Evolutionary conservation across 2,329 filamentous ascomycete species (phyloP).

Genomic region (Cadophora malorum): DNA sequence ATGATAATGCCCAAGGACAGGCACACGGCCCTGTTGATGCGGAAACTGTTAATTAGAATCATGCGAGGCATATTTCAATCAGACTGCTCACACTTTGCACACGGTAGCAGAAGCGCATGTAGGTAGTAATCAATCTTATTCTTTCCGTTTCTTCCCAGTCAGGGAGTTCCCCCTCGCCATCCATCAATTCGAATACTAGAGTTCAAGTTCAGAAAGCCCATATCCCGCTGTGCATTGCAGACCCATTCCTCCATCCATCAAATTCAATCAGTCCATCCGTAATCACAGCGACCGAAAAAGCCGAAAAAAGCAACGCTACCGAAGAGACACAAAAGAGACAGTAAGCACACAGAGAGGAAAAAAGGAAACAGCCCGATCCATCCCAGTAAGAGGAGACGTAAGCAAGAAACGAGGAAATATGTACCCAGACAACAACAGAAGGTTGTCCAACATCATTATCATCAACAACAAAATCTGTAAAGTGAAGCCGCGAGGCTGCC

Average conservation of each 20-base stretch:
- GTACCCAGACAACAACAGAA: slow-evolving; percentile 19
- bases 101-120: neutral
- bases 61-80: neutral
- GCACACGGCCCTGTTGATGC: no score
- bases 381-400: neutral
- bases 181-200: slow-evolving; percentile 2
- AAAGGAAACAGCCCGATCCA: neutral
- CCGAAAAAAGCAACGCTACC: slow-evolving; percentile 22
- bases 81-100: no score
- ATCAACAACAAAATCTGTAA: slow-evolving; percentile 21
- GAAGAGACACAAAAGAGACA: slow-evolving; percentile 19
- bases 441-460: slow-evolving; percentile 29
- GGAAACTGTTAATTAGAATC: no score
- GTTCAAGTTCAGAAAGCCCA: neutral
- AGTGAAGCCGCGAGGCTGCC: slow-evolving; percentile 25
- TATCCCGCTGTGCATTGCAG: slow-evolving; percentile 1
- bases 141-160: neutral
- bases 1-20: neutral
- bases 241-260: slow-evolving; percentile 9
- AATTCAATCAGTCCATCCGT: neutral
- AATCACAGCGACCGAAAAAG: neutral
- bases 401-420: slow-evolving; percentile 14
- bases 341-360: neutral
- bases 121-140: slow-evolving; percentile 14
- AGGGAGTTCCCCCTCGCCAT: neutral